Percentiles rank a stretch among this genome's conserved stretches.
phyloP scores from a whole-genome alignment of 371 early-diverging fungal genomes.

The Dichotomocladium elegans region DNA sequence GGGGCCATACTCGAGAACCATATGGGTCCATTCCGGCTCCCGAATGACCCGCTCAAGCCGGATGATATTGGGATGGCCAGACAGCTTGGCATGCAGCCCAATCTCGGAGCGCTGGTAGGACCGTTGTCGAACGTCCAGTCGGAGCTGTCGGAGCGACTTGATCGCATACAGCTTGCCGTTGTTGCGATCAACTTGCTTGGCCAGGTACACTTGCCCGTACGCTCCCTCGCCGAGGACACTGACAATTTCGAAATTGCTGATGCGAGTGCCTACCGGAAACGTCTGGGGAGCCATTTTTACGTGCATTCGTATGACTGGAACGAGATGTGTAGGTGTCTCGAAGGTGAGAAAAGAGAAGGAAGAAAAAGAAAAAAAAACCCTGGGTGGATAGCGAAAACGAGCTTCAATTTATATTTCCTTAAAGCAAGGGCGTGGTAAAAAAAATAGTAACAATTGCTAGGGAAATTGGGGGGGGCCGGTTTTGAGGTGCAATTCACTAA shows the following conservation, averaged over 20 bases:
- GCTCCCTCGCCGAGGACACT: conserved; percentile 66
- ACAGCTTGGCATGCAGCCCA: conserved; percentile 62
- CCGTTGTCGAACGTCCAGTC: conserved; percentile 54
- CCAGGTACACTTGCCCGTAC: conserved; percentile 67
- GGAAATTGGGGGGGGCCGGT: too few relatives aligned
- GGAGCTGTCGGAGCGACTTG: conserved; percentile 63
- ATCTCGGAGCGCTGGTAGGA: conserved; percentile 70
- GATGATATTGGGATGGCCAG: conserved; percentile 71
- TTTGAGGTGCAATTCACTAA: too few relatives aligned
- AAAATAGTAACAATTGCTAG: too few relatives aligned
- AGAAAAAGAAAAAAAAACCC: not conserved
- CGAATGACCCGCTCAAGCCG: conserved; percentile 66
- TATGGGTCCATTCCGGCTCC: conserved; percentile 53
- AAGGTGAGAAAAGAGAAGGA: not conserved
- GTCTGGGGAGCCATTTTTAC: conserved; percentile 11
- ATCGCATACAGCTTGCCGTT: conserved; percentile 43
- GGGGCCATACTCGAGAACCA: conserved; percentile 69
- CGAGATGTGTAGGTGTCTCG: not conserved
- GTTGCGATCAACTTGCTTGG: conserved; percentile 4
- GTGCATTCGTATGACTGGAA: not conserved
- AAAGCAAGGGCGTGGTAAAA: conserved; percentile 3
- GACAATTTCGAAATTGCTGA: conserved; percentile 30
- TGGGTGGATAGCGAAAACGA: not conserved
- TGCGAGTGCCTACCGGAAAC: conserved; percentile 19
- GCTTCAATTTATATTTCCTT: not conserved